Evolutionary conservation across 2,329 filamentous ascomycete genomes (phyloP).

Genomic region (Fusarium ramigenum): DNA sequence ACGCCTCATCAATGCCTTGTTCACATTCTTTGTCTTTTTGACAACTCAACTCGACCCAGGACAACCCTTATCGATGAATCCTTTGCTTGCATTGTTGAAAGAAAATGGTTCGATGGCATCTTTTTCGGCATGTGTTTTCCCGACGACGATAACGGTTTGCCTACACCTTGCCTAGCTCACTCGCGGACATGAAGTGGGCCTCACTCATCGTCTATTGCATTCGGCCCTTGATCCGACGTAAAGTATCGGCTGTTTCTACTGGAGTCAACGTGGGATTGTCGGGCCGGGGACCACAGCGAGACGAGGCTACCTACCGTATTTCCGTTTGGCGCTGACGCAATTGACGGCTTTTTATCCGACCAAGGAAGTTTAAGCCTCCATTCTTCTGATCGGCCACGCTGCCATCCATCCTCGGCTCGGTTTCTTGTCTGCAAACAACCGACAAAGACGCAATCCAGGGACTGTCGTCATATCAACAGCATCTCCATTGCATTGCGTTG

Average conservation of each 20-base stretch:
- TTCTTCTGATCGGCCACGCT: not conserved
- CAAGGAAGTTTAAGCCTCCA: not conserved
- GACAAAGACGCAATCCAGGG: slow-evolving; percentile 1
- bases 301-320: not conserved
- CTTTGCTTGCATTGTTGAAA: slow-evolving; percentile 9
- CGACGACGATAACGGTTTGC: slow-evolving; percentile 1
- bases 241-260: not conserved
- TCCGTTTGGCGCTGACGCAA: not conserved
- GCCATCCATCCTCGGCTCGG: slow-evolving; percentile 3
- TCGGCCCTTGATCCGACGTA: slow-evolving; percentile 16
- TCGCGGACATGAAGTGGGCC: slow-evolving; percentile 21
- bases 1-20: not conserved
- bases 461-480: slow-evolving; percentile 16
- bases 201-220: not conserved
- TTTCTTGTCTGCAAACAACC: slow-evolving; percentile 14
- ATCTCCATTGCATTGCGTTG: not conserved
- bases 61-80: slow-evolving; percentile 9
- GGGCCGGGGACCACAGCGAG: not conserved
- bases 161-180: not conserved
- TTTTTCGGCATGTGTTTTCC: slow-evolving; percentile 26
- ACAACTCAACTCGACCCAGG: slow-evolving; percentile 5
- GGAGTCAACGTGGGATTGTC: not conserved
- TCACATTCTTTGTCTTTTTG: slow-evolving; percentile 24
- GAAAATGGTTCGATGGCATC: slow-evolving; percentile 34
- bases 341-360: not conserved